Base-by-base conservation (phyloP, 2,329 filamentous ascomycete species). In the Epichloe sylvatica region DNA sequence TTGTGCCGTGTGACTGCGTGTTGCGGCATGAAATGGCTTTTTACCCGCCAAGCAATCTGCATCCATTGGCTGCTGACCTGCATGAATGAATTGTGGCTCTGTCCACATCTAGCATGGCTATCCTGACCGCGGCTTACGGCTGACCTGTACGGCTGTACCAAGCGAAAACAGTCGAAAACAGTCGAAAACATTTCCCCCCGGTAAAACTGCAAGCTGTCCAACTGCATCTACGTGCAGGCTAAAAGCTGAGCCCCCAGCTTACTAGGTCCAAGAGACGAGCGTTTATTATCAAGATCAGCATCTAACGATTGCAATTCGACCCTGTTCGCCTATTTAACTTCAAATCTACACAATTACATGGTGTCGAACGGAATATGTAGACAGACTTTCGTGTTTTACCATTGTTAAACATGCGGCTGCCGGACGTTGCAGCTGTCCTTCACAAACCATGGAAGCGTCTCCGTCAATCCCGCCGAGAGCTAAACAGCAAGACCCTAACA, bases 401-500 rank as follows among this genome's bases (percentile, higher is more conserved):
- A 37, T 33, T 38, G 39, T 33, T 40, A 33, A 48, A 19, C 25
- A 48, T 51, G 49, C 34, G 36, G 37, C 25, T 41, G 21, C 17
- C 39, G 4, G 39, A 39, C 36, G 19, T 39, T 19, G 34, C 49
- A 33, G 15, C 49, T 25, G 17, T 4, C 23, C 25, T 17, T 42
- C 19, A 35, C 30, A 37, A 23, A 15, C 33, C 40, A 44, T 43
- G 38, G 35, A n/a, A 15, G n/a, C 21, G 30, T 4, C 23, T 25
- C n/a, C 44, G 21, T 3, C 37, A 17, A 17, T 30, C 40, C n/a
- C 49, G 49, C 23, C 51, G 51, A 41, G 44, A 42, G 6, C 38
- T 51, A 5, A 45, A 43, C 23, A 44, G 33, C 44, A 51, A 47
- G 19, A 52, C 34, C 19, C 23, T 53, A 4, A 51, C 49, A 17